Base-by-base conservation (phyloP, 164 flowering plant genomes). In the Litsea cubeba region DNA sequence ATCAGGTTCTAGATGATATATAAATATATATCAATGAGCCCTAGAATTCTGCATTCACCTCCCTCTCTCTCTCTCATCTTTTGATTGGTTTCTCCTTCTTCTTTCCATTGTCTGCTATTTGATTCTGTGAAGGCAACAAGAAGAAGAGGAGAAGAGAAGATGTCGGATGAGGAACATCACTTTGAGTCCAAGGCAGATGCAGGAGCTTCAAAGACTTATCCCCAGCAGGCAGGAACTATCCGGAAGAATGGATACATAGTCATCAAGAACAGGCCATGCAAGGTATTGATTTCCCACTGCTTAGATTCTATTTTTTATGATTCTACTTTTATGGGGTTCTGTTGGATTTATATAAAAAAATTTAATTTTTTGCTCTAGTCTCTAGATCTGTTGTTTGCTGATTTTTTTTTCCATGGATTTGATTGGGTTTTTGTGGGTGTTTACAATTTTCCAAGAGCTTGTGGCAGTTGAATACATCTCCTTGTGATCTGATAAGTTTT, bases 141-240 rank as follows among this genome's bases (percentile, higher is more conserved):
- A 74, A 35, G 50, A 49, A 71, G 57, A 46, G 69, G 24, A 65
- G 18, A 3, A 2, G 18, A n/a, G 66, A 76, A 68, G 77, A 88
- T 88, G 92, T 88, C 92, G 72, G 92, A 88, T 79, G 92, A 88
- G 76, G 92, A 88, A 76, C 91, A 88, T 58, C 88, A 87, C 73
- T 88, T 88, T 76, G 91, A 88, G 75, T 81, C 88, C 5, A 84
- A 84, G 85, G 88, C 83, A 46, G 91, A 88, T 74, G 87, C 90
- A 71, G 91, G 91, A 50, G 89, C 92, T 35, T 88, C 90, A 20
- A 86, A 87, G 76, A 87, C 92, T 3, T 87, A 71, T 54, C 90
- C 92, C 40, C 90, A 87, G 79, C 92, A 81, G 63, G 83, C 83
- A 17, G 83, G 83, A n/a, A 79, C 83, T 12, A 81, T 81, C 71